phyloP scores from a whole-genome alignment of 2,329 filamentous ascomycete species.

The Sclerotinia minor region DNA sequence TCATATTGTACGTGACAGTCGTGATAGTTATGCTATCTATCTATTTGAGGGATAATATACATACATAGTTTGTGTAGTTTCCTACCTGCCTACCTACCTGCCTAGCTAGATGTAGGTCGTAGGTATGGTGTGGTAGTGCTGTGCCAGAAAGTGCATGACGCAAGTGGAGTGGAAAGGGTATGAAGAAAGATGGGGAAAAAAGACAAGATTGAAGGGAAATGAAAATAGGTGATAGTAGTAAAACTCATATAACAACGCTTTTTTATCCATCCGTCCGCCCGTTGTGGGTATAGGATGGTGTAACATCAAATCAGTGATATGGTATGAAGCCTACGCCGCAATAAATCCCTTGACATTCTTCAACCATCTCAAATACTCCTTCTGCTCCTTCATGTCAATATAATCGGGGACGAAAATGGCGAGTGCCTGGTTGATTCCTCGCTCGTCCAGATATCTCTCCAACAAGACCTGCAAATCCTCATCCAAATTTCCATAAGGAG shows the following conservation, averaged over 20 bases:
- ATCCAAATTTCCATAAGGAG: slow-evolving; percentile 90
- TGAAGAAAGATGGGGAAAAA: not conserved
- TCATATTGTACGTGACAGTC: not conserved
- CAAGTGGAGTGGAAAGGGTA: slow-evolving; percentile 23
- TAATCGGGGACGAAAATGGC: slow-evolving; percentile 93
- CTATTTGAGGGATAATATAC: slow-evolving; percentile 7
- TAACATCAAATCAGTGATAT: not conserved
- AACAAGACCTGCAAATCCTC: slow-evolving; percentile 91
- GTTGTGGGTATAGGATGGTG: not conserved
- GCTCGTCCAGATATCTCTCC: slow-evolving; percentile 92
- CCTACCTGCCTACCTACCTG: too few species aligned
- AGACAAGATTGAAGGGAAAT: slow-evolving; percentile 34
- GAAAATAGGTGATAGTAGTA: not conserved
- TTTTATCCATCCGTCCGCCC: slow-evolving; percentile 7
- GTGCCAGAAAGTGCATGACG: too few species aligned
- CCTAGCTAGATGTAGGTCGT: not conserved
- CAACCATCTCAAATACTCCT: slow-evolving; percentile 91
- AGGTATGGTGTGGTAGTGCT: not conserved
- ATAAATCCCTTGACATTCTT: slow-evolving; percentile 84
- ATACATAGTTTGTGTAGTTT: not conserved
- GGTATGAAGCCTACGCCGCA: slow-evolving; percentile 55
- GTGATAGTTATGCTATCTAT: slow-evolving; percentile 18
- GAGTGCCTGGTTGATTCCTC: slow-evolving; percentile 82
- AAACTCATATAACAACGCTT: slow-evolving; percentile 14
- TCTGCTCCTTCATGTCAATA: slow-evolving; percentile 98